Conservation (phyloP, 164 flowering plant species). For the Nymphaea thermarum region DNA sequence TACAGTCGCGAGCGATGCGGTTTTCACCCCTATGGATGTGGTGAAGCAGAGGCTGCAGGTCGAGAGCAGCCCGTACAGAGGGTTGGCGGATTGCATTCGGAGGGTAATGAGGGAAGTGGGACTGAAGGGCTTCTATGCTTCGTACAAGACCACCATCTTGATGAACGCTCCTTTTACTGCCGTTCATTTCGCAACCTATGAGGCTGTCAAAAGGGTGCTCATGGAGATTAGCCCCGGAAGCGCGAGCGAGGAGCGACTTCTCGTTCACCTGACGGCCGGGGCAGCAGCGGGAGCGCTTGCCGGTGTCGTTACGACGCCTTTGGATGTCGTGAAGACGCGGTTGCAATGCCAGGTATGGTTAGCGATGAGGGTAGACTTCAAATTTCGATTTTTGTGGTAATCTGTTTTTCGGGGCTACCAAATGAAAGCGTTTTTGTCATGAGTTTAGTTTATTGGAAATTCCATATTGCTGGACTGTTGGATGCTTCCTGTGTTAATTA, state of each 20-base stretch:
- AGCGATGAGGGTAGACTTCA: too few relatives aligned
- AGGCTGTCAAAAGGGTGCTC: constrained; percentile 42
- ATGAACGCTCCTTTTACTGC: constrained; percentile 76
- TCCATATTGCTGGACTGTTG: too few relatives aligned
- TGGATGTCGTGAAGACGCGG: constrained; percentile 69
- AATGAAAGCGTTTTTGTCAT: too few relatives aligned
- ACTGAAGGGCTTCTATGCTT: constrained; percentile 41
- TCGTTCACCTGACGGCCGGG: constrained; percentile 66
- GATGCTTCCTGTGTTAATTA: too few relatives aligned
- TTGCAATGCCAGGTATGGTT: constrained; percentile 61
- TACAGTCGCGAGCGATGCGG: constrained; percentile 59
- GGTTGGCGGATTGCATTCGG: constrained; percentile 36
- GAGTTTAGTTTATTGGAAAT: too few relatives aligned
- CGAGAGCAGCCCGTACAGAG: constrained; percentile 40
- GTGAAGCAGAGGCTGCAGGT: constrained; percentile 70
- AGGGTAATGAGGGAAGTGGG: constrained; percentile 49
- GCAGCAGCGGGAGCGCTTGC: constrained; percentile 63
- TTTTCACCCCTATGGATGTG: constrained; percentile 63
- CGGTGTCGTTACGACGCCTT: constrained; percentile 56
- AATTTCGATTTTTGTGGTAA: too few relatives aligned
- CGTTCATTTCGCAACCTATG: constrained; percentile 58
- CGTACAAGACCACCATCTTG: constrained; percentile 57
- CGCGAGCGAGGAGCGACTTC: constrained; percentile 36
- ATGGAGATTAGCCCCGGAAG: constrained; percentile 34
- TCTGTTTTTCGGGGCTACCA: too few relatives aligned